A percentile compares a stretch with the other conserved stretches of the same genome.
Evolutionary conservation across 2,329 filamentous ascomycete species (phyloP).

Genomic region (Monosporascus cannonballus): DNA sequence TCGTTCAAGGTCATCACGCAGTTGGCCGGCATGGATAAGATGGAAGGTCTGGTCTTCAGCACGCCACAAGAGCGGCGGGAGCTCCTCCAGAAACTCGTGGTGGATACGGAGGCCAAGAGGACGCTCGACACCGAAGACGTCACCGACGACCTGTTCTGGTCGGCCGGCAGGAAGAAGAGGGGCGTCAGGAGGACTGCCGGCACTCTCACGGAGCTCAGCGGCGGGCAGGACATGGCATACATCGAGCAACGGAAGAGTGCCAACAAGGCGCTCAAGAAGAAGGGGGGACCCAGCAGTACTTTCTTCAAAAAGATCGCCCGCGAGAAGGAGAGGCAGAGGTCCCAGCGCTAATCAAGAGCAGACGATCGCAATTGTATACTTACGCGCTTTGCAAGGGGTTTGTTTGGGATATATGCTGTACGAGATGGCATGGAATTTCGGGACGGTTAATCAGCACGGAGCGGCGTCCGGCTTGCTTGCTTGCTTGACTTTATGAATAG

Average conservation of each 20-base stretch:
- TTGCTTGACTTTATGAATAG: not conserved
- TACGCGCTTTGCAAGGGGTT: not conserved
- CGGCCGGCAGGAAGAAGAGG: slow-evolving; percentile 34
- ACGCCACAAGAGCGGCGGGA: slow-evolving; percentile 77
- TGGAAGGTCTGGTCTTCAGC: slow-evolving; percentile 72
- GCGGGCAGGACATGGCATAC: slow-evolving; percentile 97
- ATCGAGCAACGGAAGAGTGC: slow-evolving; percentile 72
- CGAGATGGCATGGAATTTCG: not conserved
- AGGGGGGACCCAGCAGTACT: slow-evolving; percentile 47
- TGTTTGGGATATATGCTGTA: not conserved
- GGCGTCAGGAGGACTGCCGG: slow-evolving; percentile 74
- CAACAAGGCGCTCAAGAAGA: slow-evolving; percentile 62
- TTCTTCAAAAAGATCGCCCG: slow-evolving; percentile 63
- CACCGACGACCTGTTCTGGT: slow-evolving; percentile 34
- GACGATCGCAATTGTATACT: not conserved
- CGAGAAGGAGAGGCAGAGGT: slow-evolving; percentile 48
- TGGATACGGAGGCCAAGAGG: slow-evolving; percentile 70
- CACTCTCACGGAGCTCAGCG: slow-evolving; percentile 76
- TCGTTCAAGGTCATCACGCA: slow-evolving; percentile 99
- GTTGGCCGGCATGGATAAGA: slow-evolving; percentile 81
- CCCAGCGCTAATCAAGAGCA: slow-evolving; percentile 7
- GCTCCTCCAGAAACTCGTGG: slow-evolving; percentile 79
- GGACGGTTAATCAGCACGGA: not conserved
- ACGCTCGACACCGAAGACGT: slow-evolving; percentile 62
- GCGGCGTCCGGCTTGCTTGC: not conserved